These are phyloP conservation scores for Suillus sp. DNA, from an alignment of 768 basidiomycete genomes.

Conservation along the genomic window DNA sequence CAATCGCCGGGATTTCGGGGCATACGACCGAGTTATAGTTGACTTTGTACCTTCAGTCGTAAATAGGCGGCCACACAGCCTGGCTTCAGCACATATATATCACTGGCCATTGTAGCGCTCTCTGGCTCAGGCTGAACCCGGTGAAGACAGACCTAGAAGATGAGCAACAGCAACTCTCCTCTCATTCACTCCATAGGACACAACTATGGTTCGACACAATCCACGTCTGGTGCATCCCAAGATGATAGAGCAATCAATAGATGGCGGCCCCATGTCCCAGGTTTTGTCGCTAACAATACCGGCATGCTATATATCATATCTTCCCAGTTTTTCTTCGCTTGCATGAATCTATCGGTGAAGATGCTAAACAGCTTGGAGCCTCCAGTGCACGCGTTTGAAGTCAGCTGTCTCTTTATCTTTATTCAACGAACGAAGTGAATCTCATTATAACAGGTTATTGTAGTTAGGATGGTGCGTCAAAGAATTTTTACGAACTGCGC, in stretches of 20 bases:
- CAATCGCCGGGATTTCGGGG: too few species aligned
- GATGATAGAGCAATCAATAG: background rate
- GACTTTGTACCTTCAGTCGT: too few species aligned
- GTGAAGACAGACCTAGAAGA: background rate
- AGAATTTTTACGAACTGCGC: background rate
- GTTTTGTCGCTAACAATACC: constrained; percentile 41
- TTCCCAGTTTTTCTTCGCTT: constrained; percentile 60
- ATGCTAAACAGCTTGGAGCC: constrained; percentile 56
- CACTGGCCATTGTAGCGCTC: background rate
- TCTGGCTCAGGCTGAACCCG: background rate
- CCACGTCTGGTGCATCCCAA: background rate
- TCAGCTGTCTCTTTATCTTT: constrained; percentile 25
- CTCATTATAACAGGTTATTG: constrained; percentile 44
- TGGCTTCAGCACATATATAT: too few species aligned
- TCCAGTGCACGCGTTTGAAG: constrained; percentile 61
- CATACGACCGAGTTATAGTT: too few species aligned
- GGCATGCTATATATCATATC: constrained; percentile 64
- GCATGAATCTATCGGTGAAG: constrained; percentile 67
- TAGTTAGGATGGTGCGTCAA: constrained; percentile 56
- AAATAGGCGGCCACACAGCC: background rate
- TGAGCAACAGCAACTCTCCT: background rate
- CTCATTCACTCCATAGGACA: background rate
- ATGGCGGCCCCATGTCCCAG: background rate
- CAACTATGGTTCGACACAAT: background rate
- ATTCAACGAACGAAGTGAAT: background rate